A percentile compares a stretch with the other conserved stretches of the same genome.
Conservation (phyloP, 257 asterid genomes). For the Nicotiana knightiana region DNA sequence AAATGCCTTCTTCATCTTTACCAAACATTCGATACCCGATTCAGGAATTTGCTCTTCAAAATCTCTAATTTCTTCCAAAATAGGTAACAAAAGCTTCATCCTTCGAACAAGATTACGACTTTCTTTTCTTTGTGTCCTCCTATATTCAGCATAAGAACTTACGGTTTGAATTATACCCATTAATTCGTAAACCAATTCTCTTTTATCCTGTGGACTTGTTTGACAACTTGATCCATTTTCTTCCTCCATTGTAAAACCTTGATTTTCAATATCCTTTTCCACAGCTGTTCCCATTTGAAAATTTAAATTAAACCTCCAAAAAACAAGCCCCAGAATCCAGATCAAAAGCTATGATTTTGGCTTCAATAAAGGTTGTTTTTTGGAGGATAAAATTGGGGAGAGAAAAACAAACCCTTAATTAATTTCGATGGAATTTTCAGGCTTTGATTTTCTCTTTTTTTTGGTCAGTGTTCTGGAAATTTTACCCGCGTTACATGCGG, state of each 20-base stretch:
- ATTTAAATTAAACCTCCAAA: not conserved
- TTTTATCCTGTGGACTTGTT: slow-evolving; percentile 20
- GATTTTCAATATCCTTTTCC: slow-evolving; percentile 10
- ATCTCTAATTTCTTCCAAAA: slow-evolving; percentile 55
- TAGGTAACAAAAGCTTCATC: slow-evolving; percentile 49
- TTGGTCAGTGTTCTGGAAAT: not conserved
- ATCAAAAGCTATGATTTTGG: not conserved
- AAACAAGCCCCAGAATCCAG: not conserved
- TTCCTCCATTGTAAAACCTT: slow-evolving; percentile 27
- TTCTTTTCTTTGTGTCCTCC: slow-evolving; percentile 70
- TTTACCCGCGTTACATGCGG: not conserved
- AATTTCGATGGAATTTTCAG: not conserved
- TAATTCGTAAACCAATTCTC: slow-evolving; percentile 43
- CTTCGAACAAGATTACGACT: slow-evolving; percentile 49
- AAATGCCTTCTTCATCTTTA: slow-evolving; percentile 51
- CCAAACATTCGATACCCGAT: slow-evolving; percentile 35
- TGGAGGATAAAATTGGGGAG: not conserved
- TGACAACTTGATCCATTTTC: slow-evolving; percentile 20
- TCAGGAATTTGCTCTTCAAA: slow-evolving; percentile 30
- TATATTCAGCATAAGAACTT: slow-evolving; percentile 48
- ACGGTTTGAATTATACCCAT: slow-evolving; percentile 41
- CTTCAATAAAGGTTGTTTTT: not conserved
- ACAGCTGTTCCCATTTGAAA: slow-evolving; percentile 7
- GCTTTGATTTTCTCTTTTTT: slow-evolving; percentile 10
- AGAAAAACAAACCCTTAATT: slow-evolving; percentile 4